Evolutionary conservation across 225 moss, liverwort and hornwort species (phyloP).

Genomic region (Pseudisothecium myosuroides): DNA sequence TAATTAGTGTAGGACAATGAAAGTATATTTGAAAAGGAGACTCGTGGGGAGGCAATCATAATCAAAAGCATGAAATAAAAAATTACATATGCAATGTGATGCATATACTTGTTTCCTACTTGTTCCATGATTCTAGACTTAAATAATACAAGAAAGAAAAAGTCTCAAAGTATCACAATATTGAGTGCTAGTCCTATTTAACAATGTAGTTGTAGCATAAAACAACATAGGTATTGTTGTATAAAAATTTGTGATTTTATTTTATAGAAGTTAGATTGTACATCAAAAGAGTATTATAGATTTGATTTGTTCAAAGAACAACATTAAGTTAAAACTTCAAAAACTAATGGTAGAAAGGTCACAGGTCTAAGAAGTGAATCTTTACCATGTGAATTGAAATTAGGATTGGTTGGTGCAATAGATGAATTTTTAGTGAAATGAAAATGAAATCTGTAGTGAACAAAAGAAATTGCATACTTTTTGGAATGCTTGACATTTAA

Average conservation of each 20-base stretch:
- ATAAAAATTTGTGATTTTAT: neutral
- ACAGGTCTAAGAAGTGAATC: rapidly evolving
- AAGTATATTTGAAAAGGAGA: too few relatives aligned
- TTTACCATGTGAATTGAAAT: neutral
- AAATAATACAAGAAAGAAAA: neutral
- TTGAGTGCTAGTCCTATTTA: too few relatives aligned
- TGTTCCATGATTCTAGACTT: too few relatives aligned
- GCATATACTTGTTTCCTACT: too few relatives aligned
- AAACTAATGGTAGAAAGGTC: neutral
- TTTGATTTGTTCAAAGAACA: neutral
- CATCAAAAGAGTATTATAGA: neutral
- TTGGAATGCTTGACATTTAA: too few relatives aligned
- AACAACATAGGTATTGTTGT: neutral
- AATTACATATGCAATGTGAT: too few relatives aligned
- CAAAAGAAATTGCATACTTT: neutral
- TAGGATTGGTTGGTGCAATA: rapidly evolving
- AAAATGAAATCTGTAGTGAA: neutral
- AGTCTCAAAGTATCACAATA: neutral
- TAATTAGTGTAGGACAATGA: too few relatives aligned
- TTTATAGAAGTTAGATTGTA: neutral
- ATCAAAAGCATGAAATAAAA: too few relatives aligned
- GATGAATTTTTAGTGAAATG: neutral
- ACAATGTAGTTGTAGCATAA: neutral
- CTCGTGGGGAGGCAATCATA: too few relatives aligned
- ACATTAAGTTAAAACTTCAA: neutral